phyloP scores from a whole-genome alignment of 1,139 yeast species.

The Spathaspora sp. region DNA sequence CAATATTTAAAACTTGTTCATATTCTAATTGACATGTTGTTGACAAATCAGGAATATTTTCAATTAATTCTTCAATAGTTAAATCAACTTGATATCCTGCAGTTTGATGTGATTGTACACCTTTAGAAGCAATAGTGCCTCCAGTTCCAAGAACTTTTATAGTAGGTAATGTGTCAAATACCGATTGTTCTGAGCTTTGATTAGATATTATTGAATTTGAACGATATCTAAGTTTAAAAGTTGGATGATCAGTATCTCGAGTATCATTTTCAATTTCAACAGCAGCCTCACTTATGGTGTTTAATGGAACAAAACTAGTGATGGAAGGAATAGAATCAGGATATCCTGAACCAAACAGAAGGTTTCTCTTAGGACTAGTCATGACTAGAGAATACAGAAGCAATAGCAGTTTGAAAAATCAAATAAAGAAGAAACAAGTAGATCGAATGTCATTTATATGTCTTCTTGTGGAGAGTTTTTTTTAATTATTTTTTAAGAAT shows the following conservation, averaged over 20 bases:
- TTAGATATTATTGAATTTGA: conserved; percentile 20
- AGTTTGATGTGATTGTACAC: conserved; percentile 53
- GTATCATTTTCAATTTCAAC: conserved; percentile 5
- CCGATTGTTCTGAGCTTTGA: conserved; percentile 8
- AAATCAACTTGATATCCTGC: conserved; percentile 70
- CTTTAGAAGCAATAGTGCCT: conserved; percentile 72
- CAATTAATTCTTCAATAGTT: conserved; percentile 60
- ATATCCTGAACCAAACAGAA: not conserved
- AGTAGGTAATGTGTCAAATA: conserved; percentile 27
- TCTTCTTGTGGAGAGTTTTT: no score
- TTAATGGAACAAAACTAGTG: conserved; percentile 2
- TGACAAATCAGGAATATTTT: conserved; percentile 61
- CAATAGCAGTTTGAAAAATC: no score
- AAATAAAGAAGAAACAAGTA: no score
- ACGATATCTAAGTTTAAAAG: conserved; percentile 23
- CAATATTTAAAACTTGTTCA: conserved; percentile 65
- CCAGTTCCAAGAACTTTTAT: conserved; percentile 70
- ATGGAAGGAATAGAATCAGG: conserved; percentile 1
- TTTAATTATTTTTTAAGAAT: no score
- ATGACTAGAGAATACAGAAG: not conserved
- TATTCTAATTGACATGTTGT: conserved; percentile 57
- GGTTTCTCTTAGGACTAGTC: not conserved
- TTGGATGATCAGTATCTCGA: conserved; percentile 18
- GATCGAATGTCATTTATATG: no score
- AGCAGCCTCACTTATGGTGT: conserved; percentile 1